Conservation (phyloP, 2,329 filamentous ascomycete genomes). For the Teratosphaeria destructans region DNA sequence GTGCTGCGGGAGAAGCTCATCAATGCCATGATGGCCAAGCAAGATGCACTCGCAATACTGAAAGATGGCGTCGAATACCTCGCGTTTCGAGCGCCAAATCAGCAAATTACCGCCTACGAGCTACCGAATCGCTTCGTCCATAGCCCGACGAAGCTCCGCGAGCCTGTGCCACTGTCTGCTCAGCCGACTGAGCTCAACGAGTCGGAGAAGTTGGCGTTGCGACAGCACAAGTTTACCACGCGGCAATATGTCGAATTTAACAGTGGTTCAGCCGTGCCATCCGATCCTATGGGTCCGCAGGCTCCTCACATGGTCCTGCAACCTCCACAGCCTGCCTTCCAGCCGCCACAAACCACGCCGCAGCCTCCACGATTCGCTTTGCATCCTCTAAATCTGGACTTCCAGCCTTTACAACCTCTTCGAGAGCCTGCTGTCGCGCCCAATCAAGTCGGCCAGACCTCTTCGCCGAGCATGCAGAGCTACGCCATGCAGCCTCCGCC, state of each 20-base stretch:
- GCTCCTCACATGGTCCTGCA: neutral
- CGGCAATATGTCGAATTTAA: neutral
- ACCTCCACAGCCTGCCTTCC: neutral
- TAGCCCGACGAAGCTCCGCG: neutral
- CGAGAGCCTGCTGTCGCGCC: neutral
- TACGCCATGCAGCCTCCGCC: neutral
- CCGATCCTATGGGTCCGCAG: neutral
- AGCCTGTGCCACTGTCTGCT: neutral
- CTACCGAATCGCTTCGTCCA: neutral
- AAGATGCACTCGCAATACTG: neutral
- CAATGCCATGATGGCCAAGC: neutral
- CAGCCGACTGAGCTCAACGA: neutral
- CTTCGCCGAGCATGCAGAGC: neutral
- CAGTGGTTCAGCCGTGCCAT: neutral
- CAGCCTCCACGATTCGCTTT: neutral
- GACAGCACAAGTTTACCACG: neutral
- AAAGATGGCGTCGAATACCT: neutral
- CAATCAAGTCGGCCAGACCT: neutral
- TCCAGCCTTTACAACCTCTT: too few relatives aligned
- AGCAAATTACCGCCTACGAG: neutral
- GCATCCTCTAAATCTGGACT: too few relatives aligned
- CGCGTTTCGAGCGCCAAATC: neutral
- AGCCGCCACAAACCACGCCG: neutral
- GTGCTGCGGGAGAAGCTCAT: neutral
- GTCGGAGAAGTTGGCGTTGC: neutral